Conservation (phyloP, 139 green algal genomes). For the Picochlorum sp. region DNA sequence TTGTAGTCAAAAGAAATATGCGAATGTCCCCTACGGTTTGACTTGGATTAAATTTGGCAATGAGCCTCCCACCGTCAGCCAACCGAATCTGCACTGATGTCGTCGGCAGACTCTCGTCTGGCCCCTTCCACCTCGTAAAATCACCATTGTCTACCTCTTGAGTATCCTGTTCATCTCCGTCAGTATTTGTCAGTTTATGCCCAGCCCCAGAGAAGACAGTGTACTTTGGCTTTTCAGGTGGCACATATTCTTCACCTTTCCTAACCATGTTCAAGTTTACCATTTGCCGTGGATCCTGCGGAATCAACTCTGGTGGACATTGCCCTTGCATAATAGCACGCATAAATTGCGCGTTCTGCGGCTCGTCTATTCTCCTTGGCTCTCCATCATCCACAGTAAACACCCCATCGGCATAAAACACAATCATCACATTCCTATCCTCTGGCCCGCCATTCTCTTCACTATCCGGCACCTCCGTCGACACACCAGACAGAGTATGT, state of each 20-base stretch:
- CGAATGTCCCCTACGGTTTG: slow-evolving; percentile 74
- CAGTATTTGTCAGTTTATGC: slow-evolving; percentile 33
- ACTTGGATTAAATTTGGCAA: slow-evolving; percentile 71
- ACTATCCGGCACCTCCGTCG: slow-evolving; percentile 14
- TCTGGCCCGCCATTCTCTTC: background rate
- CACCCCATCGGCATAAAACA: slow-evolving; percentile 71
- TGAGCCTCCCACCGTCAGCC: slow-evolving; percentile 63
- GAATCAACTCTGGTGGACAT: slow-evolving; percentile 60
- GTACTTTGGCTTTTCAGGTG: slow-evolving; percentile 39
- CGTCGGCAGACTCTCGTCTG: slow-evolving; percentile 53
- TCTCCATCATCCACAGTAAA: slow-evolving; percentile 76
- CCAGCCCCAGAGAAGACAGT: slow-evolving; percentile 55
- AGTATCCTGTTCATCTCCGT: background rate
- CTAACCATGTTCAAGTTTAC: slow-evolving; percentile 79
- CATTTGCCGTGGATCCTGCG: slow-evolving; percentile 9
- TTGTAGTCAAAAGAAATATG: slow-evolving; percentile 58
- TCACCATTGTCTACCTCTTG: background rate
- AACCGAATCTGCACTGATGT: slow-evolving; percentile 81
- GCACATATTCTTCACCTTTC: slow-evolving; percentile 56
- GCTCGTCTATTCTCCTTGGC: slow-evolving; percentile 41
- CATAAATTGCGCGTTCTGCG: slow-evolving; percentile 64
- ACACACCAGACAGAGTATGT: slow-evolving; percentile 48
- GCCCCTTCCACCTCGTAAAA: slow-evolving; percentile 41
- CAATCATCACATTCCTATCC: slow-evolving; percentile 37
- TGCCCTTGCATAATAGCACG: slow-evolving; percentile 46